Evolutionary conservation across 2,329 filamentous ascomycete genomes (phyloP).

Genomic region (Pyrenochaeta sp.): DNA sequence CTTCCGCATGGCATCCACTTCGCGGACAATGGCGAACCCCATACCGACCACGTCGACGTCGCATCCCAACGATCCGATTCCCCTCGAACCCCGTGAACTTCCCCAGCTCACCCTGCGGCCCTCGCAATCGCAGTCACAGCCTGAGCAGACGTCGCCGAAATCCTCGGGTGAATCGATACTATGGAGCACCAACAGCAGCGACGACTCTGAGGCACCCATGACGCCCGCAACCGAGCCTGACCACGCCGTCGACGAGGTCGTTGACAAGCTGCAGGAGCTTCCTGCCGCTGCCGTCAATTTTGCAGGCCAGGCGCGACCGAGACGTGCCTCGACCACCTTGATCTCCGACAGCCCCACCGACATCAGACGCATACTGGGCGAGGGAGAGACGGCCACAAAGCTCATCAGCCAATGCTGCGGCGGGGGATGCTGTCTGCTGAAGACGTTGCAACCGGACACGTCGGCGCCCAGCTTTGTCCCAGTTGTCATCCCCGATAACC

Average conservation of each 20-base stretch:
- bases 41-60: constrained; percentile 55
- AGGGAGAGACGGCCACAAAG: constrained; percentile 63
- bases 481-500: constrained; percentile 75
- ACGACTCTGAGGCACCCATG: constrained; percentile 53
- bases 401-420: constrained; percentile 71
- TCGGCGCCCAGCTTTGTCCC: constrained; percentile 55
- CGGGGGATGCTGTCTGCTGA: constrained; percentile 69
- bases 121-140: constrained; percentile 24
- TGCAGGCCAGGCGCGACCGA: constrained; percentile 50
- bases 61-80: constrained; percentile 57
- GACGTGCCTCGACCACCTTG: constrained; percentile 74
- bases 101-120: constrained; percentile 41
- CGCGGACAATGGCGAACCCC: constrained; percentile 29
- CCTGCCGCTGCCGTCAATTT: constrained; percentile 46
- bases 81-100: constrained; percentile 50
- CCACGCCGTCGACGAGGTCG: constrained; percentile 52
- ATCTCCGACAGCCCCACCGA: constrained; percentile 68
- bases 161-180: constrained; percentile 52
- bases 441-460: constrained; percentile 61
- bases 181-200: constrained; percentile 53
- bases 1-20: constrained; percentile 32
- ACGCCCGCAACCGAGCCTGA: constrained; percentile 56
- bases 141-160: constrained; percentile 48
- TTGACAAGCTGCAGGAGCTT: constrained; percentile 52
- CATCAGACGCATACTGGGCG: constrained; percentile 65